These are phyloP conservation scores for Russula foetens DNA, from an alignment of 768 basidiomycete genomes.

Conservation along the genomic window DNA sequence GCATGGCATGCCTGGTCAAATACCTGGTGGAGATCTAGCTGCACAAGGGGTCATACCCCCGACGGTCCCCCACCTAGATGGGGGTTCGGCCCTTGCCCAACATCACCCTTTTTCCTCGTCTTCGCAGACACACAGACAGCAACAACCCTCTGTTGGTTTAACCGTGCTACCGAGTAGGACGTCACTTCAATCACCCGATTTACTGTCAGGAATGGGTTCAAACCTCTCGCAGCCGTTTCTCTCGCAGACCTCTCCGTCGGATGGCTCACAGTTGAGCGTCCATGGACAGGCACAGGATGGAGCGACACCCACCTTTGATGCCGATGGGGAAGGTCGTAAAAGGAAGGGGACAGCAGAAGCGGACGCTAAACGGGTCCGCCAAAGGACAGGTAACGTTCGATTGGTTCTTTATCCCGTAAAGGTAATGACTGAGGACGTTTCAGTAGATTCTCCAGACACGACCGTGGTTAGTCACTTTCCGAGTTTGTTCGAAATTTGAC, in stretches of 20 bases:
- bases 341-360: conserved; percentile 59
- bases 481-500: not conserved
- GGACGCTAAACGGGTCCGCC: conserved; percentile 61
- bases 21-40: conserved; percentile 16
- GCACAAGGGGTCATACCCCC: conserved; percentile 12
- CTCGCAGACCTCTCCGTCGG: not conserved
- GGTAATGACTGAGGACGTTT: not conserved
- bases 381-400: conserved; percentile 64
- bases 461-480: conserved; percentile 20
- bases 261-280: not conserved
- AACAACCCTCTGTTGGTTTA: conserved; percentile 8
- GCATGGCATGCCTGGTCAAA: conserved; percentile 19
- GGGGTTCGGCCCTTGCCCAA: not conserved
- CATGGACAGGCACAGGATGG: conserved; percentile 13
- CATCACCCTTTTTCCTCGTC: conserved; percentile 1
- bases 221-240: conserved; percentile 9
- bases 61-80: conserved; percentile 9
- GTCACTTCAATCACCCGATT: conserved; percentile 14
- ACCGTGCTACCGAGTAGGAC: conserved; percentile 1
- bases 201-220: conserved; percentile 8
- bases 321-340: conserved; percentile 59
- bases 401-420: not conserved
- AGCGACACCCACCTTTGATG: conserved; percentile 34
- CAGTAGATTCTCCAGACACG: conserved; percentile 26
- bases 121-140: conserved; percentile 5